phyloP scores from a whole-genome alignment of 2,329 filamentous ascomycete species.

The Colletotrichum orchidophilum region DNA sequence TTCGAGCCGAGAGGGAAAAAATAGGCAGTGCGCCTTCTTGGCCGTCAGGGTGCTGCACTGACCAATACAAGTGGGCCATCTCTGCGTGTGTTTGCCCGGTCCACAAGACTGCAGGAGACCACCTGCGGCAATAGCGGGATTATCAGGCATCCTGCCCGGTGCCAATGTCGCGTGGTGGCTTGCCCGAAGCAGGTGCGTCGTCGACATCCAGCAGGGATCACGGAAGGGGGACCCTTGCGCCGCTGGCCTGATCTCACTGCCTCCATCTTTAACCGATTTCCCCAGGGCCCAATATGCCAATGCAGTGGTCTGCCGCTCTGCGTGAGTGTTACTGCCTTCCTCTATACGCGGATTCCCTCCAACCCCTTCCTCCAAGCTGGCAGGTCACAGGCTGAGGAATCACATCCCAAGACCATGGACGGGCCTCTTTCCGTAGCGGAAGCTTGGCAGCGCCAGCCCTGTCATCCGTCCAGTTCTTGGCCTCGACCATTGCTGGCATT shows the following conservation, averaged over 20 bases:
- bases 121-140: not conserved
- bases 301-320: not conserved
- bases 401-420: constrained; percentile 22
- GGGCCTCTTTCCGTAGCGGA: constrained; percentile 28
- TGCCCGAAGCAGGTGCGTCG: constrained; percentile 10
- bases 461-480: constrained; percentile 29
- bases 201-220: constrained; percentile 9
- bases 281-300: constrained; percentile 7
- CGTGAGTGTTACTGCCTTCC: not conserved
- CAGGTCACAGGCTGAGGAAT: constrained; percentile 11
- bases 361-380: constrained; percentile 6
- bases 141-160: not conserved
- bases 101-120: not conserved
- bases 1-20: not conserved
- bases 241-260: constrained; percentile 14
- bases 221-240: not conserved
- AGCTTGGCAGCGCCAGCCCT: constrained; percentile 30
- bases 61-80: constrained; percentile 14
- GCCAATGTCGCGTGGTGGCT: constrained; percentile 20
- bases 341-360: not conserved
- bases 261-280: not conserved
- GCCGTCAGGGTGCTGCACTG: constrained; percentile 8
- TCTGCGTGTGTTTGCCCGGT: constrained; percentile 23
- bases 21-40: constrained; percentile 28
- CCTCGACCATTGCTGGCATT: constrained; percentile 10